Evolutionary conservation across 2,329 filamentous ascomycete species (phyloP), one percentile per base, ranked within the genome.

Genomic region (Ceratocystis huliohia): DNA sequence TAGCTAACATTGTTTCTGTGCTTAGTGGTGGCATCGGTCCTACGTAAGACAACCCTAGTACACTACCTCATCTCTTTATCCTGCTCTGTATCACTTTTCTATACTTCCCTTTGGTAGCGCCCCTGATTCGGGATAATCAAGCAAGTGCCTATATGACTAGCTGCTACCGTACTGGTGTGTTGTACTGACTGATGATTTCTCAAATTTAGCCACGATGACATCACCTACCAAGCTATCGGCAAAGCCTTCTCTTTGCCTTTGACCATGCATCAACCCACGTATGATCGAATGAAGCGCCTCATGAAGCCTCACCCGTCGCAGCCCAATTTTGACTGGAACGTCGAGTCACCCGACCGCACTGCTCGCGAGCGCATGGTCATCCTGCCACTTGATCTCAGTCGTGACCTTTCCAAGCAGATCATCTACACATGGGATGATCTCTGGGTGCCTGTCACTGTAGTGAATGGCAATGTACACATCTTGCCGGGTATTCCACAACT

Each of bases 401-500:
- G 86, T 20, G 80, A 87, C 5, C 75, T 86, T 25, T 80, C 84
- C 61, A 82, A 88, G 56, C 91, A 96, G 74, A 86, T 87, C 20
- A 71, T 96, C 30, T 96, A 96, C 74, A 84, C 89, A 1, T 80
- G 82, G 8, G 88, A 95, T 1, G 86, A 91, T 64, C 78, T 96
- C 25, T 97, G 94, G 94, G 92, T 97, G 48, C 94, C 94, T 0
- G 83, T 97, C 62, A 82, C 84, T 20, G 86, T 95, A 3, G 90
- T 96, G 17, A 96, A 96, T 73, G 89, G 89, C 63, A 99, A 99
- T 73, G 78, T 97, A 3, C 90, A 97, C 75, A 94, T 97, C 68
- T 79, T 97, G 1, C 94, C 94, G 0, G 94, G 94, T 0, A 88
- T 97, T 17, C 94, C 94, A 0, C 81, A 85, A 64, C 78, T 97